Evolutionary conservation across 805 yeast species (phyloP).

Genomic region (Candida hispaniensis): DNA sequence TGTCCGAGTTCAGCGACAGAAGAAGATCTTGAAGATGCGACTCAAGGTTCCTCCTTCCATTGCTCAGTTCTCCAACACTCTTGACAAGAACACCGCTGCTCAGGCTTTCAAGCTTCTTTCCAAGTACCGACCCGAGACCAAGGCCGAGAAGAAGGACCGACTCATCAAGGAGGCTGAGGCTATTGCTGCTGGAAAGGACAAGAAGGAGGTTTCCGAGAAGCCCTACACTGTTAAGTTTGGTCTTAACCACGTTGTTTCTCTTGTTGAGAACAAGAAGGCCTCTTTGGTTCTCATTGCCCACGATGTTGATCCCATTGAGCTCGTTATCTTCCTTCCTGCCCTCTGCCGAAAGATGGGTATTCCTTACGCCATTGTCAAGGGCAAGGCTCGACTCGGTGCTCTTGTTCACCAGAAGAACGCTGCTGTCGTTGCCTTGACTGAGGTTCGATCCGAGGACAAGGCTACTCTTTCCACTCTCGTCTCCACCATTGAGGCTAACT

Average conservation of each 20-base stretch:
- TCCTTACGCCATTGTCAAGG: constrained; percentile 97
- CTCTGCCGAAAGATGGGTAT: constrained; percentile 99
- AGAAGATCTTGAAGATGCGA: constrained; percentile 89
- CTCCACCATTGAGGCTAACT: constrained; percentile 89
- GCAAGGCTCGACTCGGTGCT: constrained; percentile 97
- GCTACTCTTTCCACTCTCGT: constrained; percentile 87
- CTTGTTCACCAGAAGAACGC: constrained; percentile 96
- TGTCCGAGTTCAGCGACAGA: constrained; percentile 97
- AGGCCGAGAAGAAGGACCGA: constrained; percentile 98
- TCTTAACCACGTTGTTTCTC: constrained; percentile 96
- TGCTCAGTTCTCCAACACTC: constrained; percentile 89
- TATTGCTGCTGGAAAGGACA: constrained; percentile 94
- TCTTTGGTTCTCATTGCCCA: constrained; percentile 94
- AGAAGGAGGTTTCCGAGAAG: constrained; percentile 92
- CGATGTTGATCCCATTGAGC: constrained; percentile 98
- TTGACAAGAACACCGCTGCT: constrained; percentile 98
- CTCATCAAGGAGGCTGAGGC: constrained; percentile 98
- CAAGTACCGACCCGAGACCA: constrained; percentile 98
- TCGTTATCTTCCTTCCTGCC: constrained; percentile 96
- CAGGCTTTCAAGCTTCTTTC: constrained; percentile 93
- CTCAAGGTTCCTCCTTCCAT: constrained; percentile 98
- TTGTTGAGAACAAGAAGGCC: constrained; percentile 97
- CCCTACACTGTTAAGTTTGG: constrained; percentile 97
- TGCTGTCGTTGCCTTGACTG: constrained; percentile 94
- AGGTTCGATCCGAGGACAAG: constrained; percentile 89